phyloP scores from a whole-genome alignment of 2,329 filamentous ascomycete species.

The Aspergillus thermomutatus region DNA sequence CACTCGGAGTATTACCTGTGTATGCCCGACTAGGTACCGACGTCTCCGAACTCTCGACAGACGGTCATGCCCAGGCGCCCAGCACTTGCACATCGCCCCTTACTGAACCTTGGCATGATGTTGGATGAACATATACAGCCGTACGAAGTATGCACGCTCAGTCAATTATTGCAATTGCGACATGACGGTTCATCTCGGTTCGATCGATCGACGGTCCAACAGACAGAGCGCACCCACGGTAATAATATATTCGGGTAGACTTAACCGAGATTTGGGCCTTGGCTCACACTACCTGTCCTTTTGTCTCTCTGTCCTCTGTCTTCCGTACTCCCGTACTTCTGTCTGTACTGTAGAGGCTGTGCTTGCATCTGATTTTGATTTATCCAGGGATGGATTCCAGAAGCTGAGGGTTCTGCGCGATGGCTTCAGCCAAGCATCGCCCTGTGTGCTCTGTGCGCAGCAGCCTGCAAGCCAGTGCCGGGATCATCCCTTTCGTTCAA shows the following conservation, averaged over 20 bases:
- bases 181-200: neutral
- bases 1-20: neutral
- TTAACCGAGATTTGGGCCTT: neutral
- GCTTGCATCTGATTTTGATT: neutral
- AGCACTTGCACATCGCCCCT: neutral
- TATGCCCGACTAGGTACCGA: too few species aligned
- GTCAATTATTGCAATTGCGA: neutral
- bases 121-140: neutral
- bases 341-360: neutral
- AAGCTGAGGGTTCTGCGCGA: neutral
- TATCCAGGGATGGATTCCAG: neutral
- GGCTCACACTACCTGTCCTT: neutral
- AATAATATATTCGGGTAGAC: neutral
- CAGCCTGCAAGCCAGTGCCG: neutral
- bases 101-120: neutral
- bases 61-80: neutral
- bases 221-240: neutral
- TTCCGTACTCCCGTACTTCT: neutral
- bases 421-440: constrained; percentile 5
- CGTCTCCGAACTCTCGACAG: neutral
- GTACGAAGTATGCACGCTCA: neutral
- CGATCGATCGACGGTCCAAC: neutral
- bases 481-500: neutral
- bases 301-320: neutral
- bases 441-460: neutral